Percentiles rank a stretch among this genome's conserved stretches.
phyloP scores from a whole-genome alignment of 176 grass and related monocot species.

The Metroxylon sagu region DNA sequence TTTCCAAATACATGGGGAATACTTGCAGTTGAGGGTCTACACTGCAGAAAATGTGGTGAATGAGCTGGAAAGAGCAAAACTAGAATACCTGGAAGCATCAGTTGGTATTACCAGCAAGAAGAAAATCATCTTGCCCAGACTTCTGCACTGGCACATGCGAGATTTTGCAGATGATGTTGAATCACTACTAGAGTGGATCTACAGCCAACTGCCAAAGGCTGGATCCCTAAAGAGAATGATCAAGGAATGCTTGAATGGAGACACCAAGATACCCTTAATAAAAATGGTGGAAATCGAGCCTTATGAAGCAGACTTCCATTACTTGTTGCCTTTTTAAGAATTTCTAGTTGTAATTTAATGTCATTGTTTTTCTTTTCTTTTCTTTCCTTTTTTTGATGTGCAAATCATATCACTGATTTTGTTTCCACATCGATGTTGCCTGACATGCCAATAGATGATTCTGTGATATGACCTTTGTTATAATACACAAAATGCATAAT shows the following conservation, averaged over 20 bases:
- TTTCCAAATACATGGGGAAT: too few relatives aligned
- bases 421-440: constrained; percentile 63
- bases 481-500: too few relatives aligned
- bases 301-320: constrained; percentile 65
- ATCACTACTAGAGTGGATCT: constrained; percentile 85
- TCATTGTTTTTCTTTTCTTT: too few relatives aligned
- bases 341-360: too few relatives aligned
- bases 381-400: too few relatives aligned
- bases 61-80: constrained; percentile 74
- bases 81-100: constrained; percentile 65
- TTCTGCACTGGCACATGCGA: constrained; percentile 86
- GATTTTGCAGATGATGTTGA: constrained; percentile 86
- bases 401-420: constrained; percentile 1
- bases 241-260: constrained; percentile 54
- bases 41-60: constrained; percentile 65
- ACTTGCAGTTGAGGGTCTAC: constrained; percentile 68
- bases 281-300: constrained; percentile 61
- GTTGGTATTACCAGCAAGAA: constrained; percentile 40
- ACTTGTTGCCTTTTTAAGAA: constrained; percentile 42
- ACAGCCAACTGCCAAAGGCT: constrained; percentile 70
- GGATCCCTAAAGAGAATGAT: constrained; percentile 39
- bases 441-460: constrained; percentile 45
- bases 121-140: constrained; percentile 49
- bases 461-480: constrained; percentile 29
- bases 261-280: constrained; percentile 8